Evolutionary conservation across 441 rosid genomes (phyloP).

Genomic region (Capsella rubella): DNA sequence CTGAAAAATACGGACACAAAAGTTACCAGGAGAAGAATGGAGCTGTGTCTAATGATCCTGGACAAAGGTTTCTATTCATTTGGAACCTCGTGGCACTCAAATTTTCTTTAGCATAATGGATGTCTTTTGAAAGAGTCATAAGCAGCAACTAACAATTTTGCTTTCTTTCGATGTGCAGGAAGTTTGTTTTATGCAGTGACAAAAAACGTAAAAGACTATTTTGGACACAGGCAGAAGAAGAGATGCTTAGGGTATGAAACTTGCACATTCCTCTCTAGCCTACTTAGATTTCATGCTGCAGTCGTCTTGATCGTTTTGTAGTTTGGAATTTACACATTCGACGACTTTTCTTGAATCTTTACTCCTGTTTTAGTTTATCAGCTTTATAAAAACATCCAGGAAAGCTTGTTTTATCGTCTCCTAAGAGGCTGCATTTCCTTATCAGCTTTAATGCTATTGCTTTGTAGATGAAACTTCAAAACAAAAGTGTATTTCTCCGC

Average conservation of each 20-base stretch:
- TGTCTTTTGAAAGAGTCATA: conserved; percentile 22
- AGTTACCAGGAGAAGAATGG: conserved; percentile 9
- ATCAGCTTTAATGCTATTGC: background rate
- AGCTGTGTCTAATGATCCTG: background rate
- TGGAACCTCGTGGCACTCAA: background rate
- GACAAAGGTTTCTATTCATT: conserved; percentile 17
- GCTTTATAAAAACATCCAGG: background rate
- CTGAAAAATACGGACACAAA: conserved; percentile 11
- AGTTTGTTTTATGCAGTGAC: background rate
- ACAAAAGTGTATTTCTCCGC: background rate
- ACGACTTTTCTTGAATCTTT: background rate
- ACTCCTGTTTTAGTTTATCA: background rate
- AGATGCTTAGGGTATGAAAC: conserved; percentile 55
- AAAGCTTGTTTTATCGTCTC: background rate
- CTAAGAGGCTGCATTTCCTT: background rate
- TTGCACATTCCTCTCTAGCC: conserved; percentile 11
- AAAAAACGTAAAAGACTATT: conserved; percentile 53
- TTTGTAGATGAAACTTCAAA: background rate
- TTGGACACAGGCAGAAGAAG: conserved; percentile 69
- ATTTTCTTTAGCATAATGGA: background rate
- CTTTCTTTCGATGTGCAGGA: conserved; percentile 29
- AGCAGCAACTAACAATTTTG: conserved; percentile 33
- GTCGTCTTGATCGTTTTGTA: background rate
- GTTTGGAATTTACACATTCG: background rate
- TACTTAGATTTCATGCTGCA: background rate